Evolutionary conservation across 2,329 filamentous ascomycete genomes (phyloP).

Genomic region (Apiospora hydei): DNA sequence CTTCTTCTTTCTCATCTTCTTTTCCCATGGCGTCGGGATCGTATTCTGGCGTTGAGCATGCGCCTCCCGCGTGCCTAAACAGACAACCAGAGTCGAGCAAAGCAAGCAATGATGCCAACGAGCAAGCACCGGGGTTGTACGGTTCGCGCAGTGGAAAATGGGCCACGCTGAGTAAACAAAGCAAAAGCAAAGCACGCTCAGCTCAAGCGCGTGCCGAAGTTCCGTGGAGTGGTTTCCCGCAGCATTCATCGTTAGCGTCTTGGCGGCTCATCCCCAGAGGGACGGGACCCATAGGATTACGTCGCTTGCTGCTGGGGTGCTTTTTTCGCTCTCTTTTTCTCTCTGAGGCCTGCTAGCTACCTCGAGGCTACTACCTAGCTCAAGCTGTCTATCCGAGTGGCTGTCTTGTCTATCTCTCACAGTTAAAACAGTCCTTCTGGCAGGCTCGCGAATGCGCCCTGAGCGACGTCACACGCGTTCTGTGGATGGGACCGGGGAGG

Average conservation of each 20-base stretch:
- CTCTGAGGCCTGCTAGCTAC: neutral
- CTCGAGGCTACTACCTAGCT: too few species aligned
- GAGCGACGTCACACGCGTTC: conserved; percentile 15
- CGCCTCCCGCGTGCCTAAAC: neutral
- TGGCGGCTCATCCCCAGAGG: conserved; percentile 22
- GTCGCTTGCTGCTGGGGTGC: conserved; percentile 14
- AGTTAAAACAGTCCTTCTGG: neutral
- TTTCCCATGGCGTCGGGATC: neutral
- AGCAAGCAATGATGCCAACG: neutral
- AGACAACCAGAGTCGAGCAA: neutral
- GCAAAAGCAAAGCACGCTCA: neutral
- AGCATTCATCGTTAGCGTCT: conserved; percentile 8
- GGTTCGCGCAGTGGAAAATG: neutral
- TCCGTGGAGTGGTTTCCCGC: conserved; percentile 16
- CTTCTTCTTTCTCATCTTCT: neutral
- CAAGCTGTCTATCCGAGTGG: neutral
- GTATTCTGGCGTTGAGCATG: neutral
- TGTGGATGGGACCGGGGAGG: neutral
- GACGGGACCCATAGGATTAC: conserved; percentile 20
- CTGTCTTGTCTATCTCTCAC: neutral
- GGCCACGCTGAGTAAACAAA: conserved; percentile 21
- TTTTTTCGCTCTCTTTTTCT: neutral
- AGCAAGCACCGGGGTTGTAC: conserved; percentile 1
- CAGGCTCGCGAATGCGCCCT: neutral
- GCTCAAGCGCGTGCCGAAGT: conserved; percentile 3